Base-by-base conservation (phyloP, 352 stramenopile species). In the Globisporangium megalacanthum region DNA sequence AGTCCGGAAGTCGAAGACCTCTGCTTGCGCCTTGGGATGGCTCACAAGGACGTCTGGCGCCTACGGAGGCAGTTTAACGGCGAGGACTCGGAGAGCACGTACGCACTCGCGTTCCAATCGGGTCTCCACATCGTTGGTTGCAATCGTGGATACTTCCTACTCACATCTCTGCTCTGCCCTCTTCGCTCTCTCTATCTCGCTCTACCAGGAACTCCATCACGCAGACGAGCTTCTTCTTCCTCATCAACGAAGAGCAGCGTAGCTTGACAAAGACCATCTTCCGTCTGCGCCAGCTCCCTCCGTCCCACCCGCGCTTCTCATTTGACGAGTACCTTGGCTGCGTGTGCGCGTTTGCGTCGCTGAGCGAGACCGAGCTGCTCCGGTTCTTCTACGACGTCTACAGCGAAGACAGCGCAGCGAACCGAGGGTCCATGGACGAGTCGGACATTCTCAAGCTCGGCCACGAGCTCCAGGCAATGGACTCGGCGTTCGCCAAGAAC, bases 301-400 rank as follows among this genome's bases (percentile, higher is more conserved):
- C 56, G 19, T 39, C 62, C 5, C 51, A 68, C n/a, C 42, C 52
- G 0, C 69, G 68, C 6, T 56, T 89, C 4, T 66, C 75, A 6
- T 89, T 89, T 25, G 77, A 87, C 51, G 65, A 83, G 50, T 89
- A 71, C 55, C 36, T 89, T 25, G 58, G 49, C 0, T 65, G 75
- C n/a, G 54, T 85, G 33, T 78, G 69, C 36, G 75, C 65, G 5
- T 86, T 89, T 42, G 62, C 76, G 2, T 59, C 69, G 1, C 80
- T 83, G 31, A 73, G 64, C 6, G 68, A 86, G 37, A 46, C 61
- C 1, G 56, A 89, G 39, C 31, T 87, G 29, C 68, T 82, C 52
- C 68, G 70, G n/a, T 89, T 86, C 54, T 75, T 86, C 61, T 87
- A 78, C 54, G 57, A 79, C 36, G 63, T 75, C 6, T 84, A 79